Conservation (phyloP, 2,329 filamentous ascomycete species). For the Albophoma yamanashiensis region DNA sequence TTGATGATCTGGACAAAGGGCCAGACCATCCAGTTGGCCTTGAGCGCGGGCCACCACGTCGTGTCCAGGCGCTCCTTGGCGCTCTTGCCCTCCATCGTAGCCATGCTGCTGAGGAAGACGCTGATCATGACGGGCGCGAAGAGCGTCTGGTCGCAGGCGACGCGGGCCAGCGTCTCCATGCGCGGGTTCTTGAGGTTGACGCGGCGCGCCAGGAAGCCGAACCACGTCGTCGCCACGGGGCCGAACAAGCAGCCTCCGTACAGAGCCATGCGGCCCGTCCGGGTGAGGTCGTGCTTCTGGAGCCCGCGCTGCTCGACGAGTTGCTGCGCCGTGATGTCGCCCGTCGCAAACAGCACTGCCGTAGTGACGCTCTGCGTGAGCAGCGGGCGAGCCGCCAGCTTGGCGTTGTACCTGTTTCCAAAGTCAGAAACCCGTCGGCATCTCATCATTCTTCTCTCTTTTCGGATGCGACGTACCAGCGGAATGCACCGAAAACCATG, state of each 20-base stretch:
- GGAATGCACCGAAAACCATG: constrained; percentile 15
- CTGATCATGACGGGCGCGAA: constrained; percentile 81
- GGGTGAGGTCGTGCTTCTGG: constrained; percentile 60
- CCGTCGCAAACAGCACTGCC: constrained; percentile 82
- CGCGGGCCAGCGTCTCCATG: constrained; percentile 64
- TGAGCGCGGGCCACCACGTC: constrained; percentile 61
- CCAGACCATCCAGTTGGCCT: constrained; percentile 84
- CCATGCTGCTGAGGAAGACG: constrained; percentile 76
- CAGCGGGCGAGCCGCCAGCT: constrained; percentile 68
- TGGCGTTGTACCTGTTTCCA: constrained; percentile 67
- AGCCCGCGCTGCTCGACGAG: constrained; percentile 72
- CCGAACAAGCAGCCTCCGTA: constrained; percentile 82
- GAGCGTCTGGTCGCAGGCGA: constrained; percentile 67
- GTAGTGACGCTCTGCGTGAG: constrained; percentile 88
- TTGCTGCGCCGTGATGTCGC: constrained; percentile 87
- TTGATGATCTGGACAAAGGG: constrained; percentile 76
- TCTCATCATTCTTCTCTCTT: neutral
- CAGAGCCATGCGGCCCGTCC: constrained; percentile 68
- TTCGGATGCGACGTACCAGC: constrained; percentile 12
- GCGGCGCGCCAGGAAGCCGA: constrained; percentile 61
- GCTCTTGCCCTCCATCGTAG: constrained; percentile 59
- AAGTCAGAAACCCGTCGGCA: constrained; percentile 3
- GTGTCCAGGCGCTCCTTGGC: constrained; percentile 57
- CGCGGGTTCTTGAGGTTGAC: constrained; percentile 55
- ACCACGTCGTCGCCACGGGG: constrained; percentile 81